Evolutionary conservation across 2,329 filamentous ascomycete species (phyloP), one percentile per base, ranked within the genome.

Genomic region (Aureobasidium melanogenum): DNA sequence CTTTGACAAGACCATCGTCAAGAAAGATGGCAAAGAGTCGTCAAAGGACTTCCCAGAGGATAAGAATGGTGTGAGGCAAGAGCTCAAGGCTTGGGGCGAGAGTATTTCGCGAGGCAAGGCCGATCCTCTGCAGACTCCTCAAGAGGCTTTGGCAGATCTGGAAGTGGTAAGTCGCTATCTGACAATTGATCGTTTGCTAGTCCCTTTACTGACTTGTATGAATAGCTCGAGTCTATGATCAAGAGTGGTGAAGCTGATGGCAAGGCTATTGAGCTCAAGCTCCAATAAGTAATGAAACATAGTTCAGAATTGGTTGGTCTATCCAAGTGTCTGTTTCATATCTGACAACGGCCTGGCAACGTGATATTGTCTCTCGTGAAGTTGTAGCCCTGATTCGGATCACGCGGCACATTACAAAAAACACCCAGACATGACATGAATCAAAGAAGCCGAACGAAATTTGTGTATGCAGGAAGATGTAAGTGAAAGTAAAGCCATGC

Each of bases 31-130:
- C 7, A 63, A 67, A 8, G 67, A 70, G 64, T 76, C 74, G 66
- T 46, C 56, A 10, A 61, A 65, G 14, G 74, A 77, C 22, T 83
- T 83, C 66, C 67, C 69, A 2, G 74, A 79, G 57, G 76, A 80
- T 65, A 77, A 75, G 14, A 77, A 70, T 36, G 83, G 82, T 9
- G 84, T 88, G 4, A 76, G 75, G 63, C 79, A 82, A 57, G 85
- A 88, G 72, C 78, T 88, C 9, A 77, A 77, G 63, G 84, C 81
- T 5, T 88, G 84, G 82, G 84, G 79, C 0, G 76, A 81, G 71
- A 76, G 77, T 10, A 67, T 88, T 38, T 66, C 71, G 2, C 71
- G 72, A 12, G 82, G 82, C 19, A 73, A 73, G 63, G 71, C 72
- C 15, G 77, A 86, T 65, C 69, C 74, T n/a, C 72, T 76, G 65